Base-by-base conservation (phyloP, 352 stramenopile species). In the Globisporangium cylindrosporum region DNA sequence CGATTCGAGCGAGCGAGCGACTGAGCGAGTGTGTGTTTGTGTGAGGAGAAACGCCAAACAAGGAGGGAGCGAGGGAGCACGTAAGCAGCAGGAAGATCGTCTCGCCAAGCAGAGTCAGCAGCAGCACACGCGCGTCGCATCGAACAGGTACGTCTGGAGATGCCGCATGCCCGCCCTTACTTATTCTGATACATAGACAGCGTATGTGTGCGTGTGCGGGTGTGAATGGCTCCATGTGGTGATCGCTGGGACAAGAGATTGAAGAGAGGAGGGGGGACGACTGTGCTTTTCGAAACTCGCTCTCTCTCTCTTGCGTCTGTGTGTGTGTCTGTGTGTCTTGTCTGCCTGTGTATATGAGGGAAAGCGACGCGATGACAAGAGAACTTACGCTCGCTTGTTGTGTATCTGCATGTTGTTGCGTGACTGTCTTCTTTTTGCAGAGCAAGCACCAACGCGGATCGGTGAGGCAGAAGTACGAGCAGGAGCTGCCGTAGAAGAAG, bases 201-300 rank as follows among this genome's bases (percentile, higher is more conserved):
- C 36, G 15, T 46, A 20, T 22, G 41, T 65, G 25, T 58, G 25
- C 7, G 25, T 65, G 41, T 58, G 20, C 15, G 38, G 25, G 38
- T 15, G 22, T 46, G 25, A 51, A 51, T 20, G 43, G 8, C 34
- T 49, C 29, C 20, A 29, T 25, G 29, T 61, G 55, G 22, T 7
- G 22, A 24, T 55, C 41, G 59, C 25, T 66, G 60, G 24, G 53
- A 61, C 62, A 55, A 61, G 41, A n/a, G 62, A 55, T 38, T 10
- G 55, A 41, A 22, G 43, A 20, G 43, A 34, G 54, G 43, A 53
- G 49, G 65, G 57, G 34, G 51, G 22, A 41, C 15, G 18, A 51
- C 18, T 22, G 18, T 46, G n/a, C 27, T 59, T 53, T 29, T 29
- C 32, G 66, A 49, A 70, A 70, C 66, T 66, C 66, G 66, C 66